Evolutionary conservation across 768 basidiomycete genomes (phyloP).

Genomic region (Leccinum imitatum): DNA sequence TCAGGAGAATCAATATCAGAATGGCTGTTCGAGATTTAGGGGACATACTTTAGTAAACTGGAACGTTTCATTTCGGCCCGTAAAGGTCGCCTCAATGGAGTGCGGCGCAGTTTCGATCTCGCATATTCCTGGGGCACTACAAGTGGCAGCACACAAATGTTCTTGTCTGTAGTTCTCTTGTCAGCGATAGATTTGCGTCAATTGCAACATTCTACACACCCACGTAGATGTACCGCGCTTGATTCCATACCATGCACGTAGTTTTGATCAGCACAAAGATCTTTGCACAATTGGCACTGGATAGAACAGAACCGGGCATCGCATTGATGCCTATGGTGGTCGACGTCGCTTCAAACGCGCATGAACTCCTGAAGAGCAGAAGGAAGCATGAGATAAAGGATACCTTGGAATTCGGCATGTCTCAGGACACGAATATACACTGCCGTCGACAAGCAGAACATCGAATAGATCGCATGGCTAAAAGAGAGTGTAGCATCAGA

Average conservation of each 20-base stretch:
- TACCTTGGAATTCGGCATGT: slow-evolving; percentile 46
- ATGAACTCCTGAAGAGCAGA: neutral
- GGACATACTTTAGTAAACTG: slow-evolving; percentile 58
- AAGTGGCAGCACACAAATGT: slow-evolving; percentile 46
- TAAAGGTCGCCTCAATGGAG: slow-evolving; percentile 61
- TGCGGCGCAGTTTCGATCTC: slow-evolving; percentile 60
- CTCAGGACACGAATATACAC: slow-evolving; percentile 40
- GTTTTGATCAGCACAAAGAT: slow-evolving; percentile 22
- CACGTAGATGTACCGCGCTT: slow-evolving; percentile 52
- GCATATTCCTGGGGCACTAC: slow-evolving; percentile 29
- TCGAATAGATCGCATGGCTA: slow-evolving; percentile 43
- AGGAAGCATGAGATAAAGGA: neutral
- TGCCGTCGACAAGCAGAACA: slow-evolving; percentile 31
- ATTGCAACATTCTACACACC: slow-evolving; percentile 35
- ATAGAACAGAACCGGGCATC: slow-evolving; percentile 53
- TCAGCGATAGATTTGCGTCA: neutral
- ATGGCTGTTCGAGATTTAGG: neutral
- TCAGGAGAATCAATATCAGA: slow-evolving; percentile 1
- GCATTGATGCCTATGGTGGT: slow-evolving; percentile 49
- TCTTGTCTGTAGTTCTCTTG: slow-evolving; percentile 40
- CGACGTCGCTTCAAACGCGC: slow-evolving; percentile 37
- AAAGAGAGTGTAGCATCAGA: neutral
- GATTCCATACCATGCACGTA: slow-evolving; percentile 53
- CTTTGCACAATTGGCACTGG: slow-evolving; percentile 48
- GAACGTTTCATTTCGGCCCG: slow-evolving; percentile 58